Evolutionary conservation across 2,329 filamentous ascomycete species (phyloP).

Genomic region (Leptodontidium sp.): DNA sequence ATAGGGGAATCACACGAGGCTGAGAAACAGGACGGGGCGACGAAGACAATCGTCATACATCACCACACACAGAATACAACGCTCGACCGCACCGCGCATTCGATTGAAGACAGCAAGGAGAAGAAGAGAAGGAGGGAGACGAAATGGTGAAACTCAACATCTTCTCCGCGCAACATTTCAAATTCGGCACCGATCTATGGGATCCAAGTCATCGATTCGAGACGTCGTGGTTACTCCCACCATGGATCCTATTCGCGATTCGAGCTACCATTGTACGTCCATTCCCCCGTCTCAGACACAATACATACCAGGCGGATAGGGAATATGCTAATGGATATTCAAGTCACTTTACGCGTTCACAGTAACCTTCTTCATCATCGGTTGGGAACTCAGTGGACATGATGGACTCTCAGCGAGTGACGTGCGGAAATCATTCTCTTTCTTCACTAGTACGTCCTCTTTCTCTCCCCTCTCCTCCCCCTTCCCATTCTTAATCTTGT

Average conservation of each 20-base stretch:
- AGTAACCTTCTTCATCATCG: constrained; percentile 74
- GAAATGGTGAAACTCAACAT: constrained; percentile 23
- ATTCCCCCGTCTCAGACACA: constrained; percentile 32
- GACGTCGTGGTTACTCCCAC: constrained; percentile 83
- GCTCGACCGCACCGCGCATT: not conserved
- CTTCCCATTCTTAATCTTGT: not conserved
- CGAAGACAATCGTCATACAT: not conserved
- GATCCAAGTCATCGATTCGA: constrained; percentile 68
- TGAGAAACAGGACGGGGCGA: not conserved
- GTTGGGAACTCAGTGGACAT: constrained; percentile 66
- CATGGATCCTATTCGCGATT: constrained; percentile 65
- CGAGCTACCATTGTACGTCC: constrained; percentile 62
- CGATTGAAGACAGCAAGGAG: not conserved
- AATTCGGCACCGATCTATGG: constrained; percentile 42
- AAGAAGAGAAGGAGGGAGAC: not conserved
- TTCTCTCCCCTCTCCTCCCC: not conserved
- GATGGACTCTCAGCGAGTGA: constrained; percentile 34
- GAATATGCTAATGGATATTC: constrained; percentile 24
- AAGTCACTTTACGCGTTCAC: constrained; percentile 73
- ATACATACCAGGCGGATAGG: not conserved
- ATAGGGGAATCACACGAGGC: not conserved
- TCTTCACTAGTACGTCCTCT: constrained; percentile 70
- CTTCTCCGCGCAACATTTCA: constrained; percentile 27
- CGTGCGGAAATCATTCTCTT: constrained; percentile 72
- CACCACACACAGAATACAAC: not conserved